Conservation (phyloP, 2,329 filamentous ascomycete species). For the Knufia fluminis region DNA sequence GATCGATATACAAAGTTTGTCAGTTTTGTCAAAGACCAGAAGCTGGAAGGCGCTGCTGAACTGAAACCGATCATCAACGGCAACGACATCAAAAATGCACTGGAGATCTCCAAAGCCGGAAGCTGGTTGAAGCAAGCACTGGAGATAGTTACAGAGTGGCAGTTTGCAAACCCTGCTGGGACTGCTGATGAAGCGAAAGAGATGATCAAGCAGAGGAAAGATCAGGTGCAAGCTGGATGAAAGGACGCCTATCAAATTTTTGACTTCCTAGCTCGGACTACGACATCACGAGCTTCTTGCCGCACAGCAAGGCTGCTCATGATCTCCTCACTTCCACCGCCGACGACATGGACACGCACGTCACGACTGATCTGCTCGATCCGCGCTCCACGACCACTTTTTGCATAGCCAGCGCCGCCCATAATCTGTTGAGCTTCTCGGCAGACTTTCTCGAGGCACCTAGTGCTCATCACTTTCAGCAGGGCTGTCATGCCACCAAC, state of each 20-base stretch:
- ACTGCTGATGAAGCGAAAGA: conserved; percentile 17
- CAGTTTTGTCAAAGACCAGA: conserved; percentile 39
- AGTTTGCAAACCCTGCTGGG: conserved; percentile 65
- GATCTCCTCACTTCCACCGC: conserved; percentile 64
- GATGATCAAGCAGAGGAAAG: conserved; percentile 47
- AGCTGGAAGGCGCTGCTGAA: conserved; percentile 41
- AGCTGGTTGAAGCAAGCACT: conserved; percentile 77
- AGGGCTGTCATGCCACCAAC: conserved; percentile 64
- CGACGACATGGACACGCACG: conserved; percentile 53
- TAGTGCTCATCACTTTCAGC: conserved; percentile 54
- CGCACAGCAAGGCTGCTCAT: conserved; percentile 60
- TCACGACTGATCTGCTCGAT: conserved; percentile 58
- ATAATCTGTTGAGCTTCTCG: conserved; percentile 49
- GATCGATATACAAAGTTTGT: conserved; percentile 46
- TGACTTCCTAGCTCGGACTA: conserved; percentile 16
- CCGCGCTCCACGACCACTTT: conserved; percentile 60
- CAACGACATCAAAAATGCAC: conserved; percentile 56
- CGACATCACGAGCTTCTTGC: conserved; percentile 61
- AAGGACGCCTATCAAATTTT: conserved; percentile 14
- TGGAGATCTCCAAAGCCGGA: conserved; percentile 60
- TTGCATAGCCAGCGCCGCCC: conserved; percentile 64
- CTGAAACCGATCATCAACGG: conserved; percentile 64
- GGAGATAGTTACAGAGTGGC: conserved; percentile 76
- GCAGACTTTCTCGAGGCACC: conserved; percentile 44
- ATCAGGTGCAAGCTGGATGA: conserved; percentile 37